Evolutionary conservation across 2,329 filamentous ascomycete genomes (phyloP).

Genomic region (Ophiocordyceps camponoti-leonardi): DNA sequence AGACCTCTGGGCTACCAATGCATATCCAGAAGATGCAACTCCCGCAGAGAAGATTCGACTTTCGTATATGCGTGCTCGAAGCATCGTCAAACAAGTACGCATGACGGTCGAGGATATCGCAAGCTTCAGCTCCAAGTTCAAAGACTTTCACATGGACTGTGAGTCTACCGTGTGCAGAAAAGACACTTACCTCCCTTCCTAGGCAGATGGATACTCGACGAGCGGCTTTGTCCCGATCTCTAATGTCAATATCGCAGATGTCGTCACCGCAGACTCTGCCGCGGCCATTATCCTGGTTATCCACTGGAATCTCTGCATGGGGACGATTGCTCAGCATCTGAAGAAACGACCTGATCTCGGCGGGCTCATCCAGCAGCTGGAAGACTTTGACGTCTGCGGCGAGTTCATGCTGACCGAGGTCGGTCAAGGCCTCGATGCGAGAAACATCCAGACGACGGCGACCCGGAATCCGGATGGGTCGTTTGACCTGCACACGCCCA

Average conservation of each 20-base stretch:
- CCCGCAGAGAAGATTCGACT: background rate
- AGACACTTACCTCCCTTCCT: no score
- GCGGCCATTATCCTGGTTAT: constrained; percentile 9
- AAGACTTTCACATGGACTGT: constrained; percentile 9
- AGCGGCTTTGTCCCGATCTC: no score
- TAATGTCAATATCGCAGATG: constrained; percentile 2
- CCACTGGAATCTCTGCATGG: constrained; percentile 15
- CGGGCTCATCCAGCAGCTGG: constrained; percentile 4
- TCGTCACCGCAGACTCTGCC: constrained; percentile 5
- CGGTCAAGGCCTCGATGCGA: constrained; percentile 20
- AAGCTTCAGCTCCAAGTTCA: constrained; percentile 8
- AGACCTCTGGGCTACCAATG: background rate
- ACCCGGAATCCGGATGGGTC: constrained; percentile 14
- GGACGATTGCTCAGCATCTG: constrained; percentile 6
- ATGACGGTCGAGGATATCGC: constrained; percentile 7
- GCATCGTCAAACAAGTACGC: background rate
- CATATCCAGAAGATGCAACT: background rate
- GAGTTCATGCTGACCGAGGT: constrained; percentile 22
- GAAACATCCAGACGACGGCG: constrained; percentile 19
- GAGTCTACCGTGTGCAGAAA: no score
- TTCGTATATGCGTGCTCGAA: background rate
- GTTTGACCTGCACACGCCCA: constrained; percentile 17
- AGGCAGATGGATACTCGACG: no score
- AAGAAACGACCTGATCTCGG: constrained; percentile 4
- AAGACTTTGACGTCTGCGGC: constrained; percentile 9